Percentiles rank a stretch among this genome's conserved stretches.
phyloP scores from a whole-genome alignment of 2,329 filamentous ascomycete species.

The Calonectria crousiana region DNA sequence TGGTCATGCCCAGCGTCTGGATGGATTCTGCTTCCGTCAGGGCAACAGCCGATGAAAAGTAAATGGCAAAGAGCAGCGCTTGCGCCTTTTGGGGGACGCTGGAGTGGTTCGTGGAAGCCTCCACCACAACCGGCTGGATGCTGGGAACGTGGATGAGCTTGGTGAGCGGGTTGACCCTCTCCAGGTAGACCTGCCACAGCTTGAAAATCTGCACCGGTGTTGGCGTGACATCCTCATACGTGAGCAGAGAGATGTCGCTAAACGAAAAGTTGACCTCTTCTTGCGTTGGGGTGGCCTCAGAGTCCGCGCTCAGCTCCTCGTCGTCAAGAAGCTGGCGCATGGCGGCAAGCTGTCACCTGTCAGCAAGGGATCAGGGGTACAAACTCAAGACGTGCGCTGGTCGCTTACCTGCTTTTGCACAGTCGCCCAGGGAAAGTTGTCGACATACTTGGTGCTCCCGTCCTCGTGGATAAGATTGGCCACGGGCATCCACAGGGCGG shows the following conservation, averaged over 20 bases:
- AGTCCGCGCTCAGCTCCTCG: slow-evolving; percentile 15
- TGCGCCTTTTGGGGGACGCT: slow-evolving; percentile 13
- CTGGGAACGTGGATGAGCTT: slow-evolving; percentile 23
- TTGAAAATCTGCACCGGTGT: slow-evolving; percentile 23
- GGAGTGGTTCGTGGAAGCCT: slow-evolving; percentile 16
- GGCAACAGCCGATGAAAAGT: neutral
- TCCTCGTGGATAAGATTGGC: slow-evolving; percentile 16
- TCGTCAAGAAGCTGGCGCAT: slow-evolving; percentile 19
- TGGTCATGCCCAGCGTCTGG: slow-evolving; percentile 9
- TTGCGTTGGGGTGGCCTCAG: slow-evolving; percentile 1
- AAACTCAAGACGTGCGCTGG: too few species aligned
- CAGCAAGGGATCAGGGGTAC: neutral
- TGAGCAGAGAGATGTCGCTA: neutral
- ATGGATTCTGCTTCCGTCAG: slow-evolving; percentile 9
- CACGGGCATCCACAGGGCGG: slow-evolving; percentile 16
- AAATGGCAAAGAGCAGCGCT: slow-evolving; percentile 19
- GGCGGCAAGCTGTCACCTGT: slow-evolving; percentile 4
- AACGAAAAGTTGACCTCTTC: slow-evolving; percentile 15
- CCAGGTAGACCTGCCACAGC: slow-evolving; percentile 21
- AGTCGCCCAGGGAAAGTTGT: slow-evolving; percentile 20
- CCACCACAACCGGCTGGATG: slow-evolving; percentile 15
- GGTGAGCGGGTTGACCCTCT: slow-evolving; percentile 21
- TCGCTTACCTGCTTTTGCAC: slow-evolving; percentile 20
- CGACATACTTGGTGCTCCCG: slow-evolving; percentile 14
- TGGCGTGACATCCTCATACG: slow-evolving; percentile 2